A percentile compares a stretch with the other conserved stretches of the same genome.
Evolutionary conservation across 495 filamentous ascomycete genomes (phyloP).

Genomic region (Apodospora peruviana): DNA sequence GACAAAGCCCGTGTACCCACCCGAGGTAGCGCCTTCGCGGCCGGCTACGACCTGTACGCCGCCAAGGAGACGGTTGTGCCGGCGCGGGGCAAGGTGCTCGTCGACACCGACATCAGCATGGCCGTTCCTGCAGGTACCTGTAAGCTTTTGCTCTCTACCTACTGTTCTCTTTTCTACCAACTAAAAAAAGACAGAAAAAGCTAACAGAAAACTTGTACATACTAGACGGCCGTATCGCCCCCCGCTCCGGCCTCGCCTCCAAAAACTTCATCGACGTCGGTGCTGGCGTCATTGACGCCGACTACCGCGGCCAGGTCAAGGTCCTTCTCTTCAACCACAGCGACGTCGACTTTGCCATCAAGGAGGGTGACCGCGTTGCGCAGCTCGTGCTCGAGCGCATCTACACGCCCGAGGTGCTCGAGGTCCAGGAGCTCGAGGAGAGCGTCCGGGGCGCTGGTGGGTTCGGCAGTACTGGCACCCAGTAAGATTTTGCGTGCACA

Average conservation of each 20-base stretch:
- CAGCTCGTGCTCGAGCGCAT: slow-evolving; percentile 94
- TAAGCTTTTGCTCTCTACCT: slow-evolving; percentile 35
- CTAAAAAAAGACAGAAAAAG: neutral
- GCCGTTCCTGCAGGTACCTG: slow-evolving; percentile 83
- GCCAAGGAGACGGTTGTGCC: slow-evolving; percentile 69
- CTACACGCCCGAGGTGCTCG: slow-evolving; percentile 80
- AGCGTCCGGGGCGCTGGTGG: slow-evolving; percentile 86
- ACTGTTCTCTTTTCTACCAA: neutral
- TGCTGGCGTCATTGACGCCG: slow-evolving; percentile 94
- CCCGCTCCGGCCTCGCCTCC: slow-evolving; percentile 81
- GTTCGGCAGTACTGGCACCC: slow-evolving; percentile 83
- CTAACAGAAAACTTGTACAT: neutral
- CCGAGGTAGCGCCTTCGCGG: slow-evolving; percentile 80
- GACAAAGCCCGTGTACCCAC: slow-evolving; percentile 70
- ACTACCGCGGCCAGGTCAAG: slow-evolving; percentile 92
- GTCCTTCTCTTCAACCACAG: slow-evolving; percentile 90
- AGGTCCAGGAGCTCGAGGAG: slow-evolving; percentile 83
- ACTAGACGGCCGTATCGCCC: slow-evolving; percentile 84
- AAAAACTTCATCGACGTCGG: slow-evolving; percentile 95
- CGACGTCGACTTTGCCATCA: slow-evolving; percentile 75
- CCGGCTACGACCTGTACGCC: slow-evolving; percentile 86
- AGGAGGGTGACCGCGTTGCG: slow-evolving; percentile 82
- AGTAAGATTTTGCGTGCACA: slow-evolving; percentile 19
- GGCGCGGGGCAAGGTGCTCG: slow-evolving; percentile 73
- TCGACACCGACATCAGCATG: slow-evolving; percentile 86